Evolutionary conservation across 257 asterid species (phyloP), one percentile per base, ranked within the genome.

Genomic region (Solanum verrucosum): DNA sequence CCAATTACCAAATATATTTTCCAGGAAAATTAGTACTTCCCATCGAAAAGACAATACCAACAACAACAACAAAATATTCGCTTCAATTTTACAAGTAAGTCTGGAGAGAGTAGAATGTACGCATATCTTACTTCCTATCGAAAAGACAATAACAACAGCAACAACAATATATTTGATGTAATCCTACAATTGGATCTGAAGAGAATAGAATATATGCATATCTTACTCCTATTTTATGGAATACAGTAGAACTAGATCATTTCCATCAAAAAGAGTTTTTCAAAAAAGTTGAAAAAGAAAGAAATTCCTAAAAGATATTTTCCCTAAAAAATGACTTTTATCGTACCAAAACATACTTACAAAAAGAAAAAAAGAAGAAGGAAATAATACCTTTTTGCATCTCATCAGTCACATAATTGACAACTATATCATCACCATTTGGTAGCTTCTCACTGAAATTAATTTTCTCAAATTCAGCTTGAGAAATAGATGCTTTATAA

Each of bases 281-380:
- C 14, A 2, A 34, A 72, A 71, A 33, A 29, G 3, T 11, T 72
- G 9, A 7, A 21, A 33, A 71, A 49, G 5, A 71, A 71, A 33
- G 11, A 33, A 33, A 16, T 16, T 33, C 4, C 27, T 33, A 31
- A 8, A 72, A 33, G 4, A 9, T 0, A 18, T 18, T 34, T 72
- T 20, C 0, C 8, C 6, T 34, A 12, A 35, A 34, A 31, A 34
- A 73, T 34, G 81, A 35, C 49, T 73, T 73, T 3, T 9, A 9
- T 73, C 16, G 8, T 20, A 35, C 7, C 9, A n/a, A 73, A 73
- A 72, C 15, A 5, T n/a, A 8, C 6, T 72, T 4, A 73, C 2
- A 0, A 1, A 21, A 1, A 14, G 2, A n/a, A 1, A 31, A 5
- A 42, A 40, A 78, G 0, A 13, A 1, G 9, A 29, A 13, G 2